These are phyloP conservation scores for Vitis hybrid DNA, from an alignment of 177 flowering plant species.

Conservation along the genomic window DNA sequence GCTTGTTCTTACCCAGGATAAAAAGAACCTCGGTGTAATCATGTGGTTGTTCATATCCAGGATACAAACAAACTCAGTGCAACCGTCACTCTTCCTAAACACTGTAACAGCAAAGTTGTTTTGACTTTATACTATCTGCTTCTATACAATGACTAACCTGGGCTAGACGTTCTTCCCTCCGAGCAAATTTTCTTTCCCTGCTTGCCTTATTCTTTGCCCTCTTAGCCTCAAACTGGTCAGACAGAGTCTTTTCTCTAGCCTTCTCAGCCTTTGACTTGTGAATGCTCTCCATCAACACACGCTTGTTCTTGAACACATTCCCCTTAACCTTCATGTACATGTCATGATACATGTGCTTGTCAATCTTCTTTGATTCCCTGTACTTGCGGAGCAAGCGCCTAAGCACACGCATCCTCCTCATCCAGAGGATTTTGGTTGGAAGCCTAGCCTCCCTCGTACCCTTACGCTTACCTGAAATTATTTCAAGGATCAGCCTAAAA, in stretches of 20 bases:
- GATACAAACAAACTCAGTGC: neutral
- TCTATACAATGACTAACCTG: conserved; percentile 24
- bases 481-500: neutral
- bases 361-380: conserved; percentile 77
- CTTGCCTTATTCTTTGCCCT: conserved; percentile 84
- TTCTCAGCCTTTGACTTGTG: conserved; percentile 90
- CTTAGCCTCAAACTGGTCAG: conserved; percentile 86
- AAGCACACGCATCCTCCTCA: conserved; percentile 84
- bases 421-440: conserved; percentile 80
- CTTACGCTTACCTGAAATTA: conserved; percentile 66
- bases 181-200: conserved; percentile 73
- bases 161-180: conserved; percentile 78
- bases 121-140: neutral
- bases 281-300: conserved; percentile 84
- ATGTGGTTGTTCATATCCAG: no score
- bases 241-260: conserved; percentile 79
- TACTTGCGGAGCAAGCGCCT: conserved; percentile 80
- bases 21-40: neutral
- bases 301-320: conserved; percentile 80
- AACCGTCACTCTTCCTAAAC: no score
- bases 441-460: conserved; percentile 90
- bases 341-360: conserved; percentile 83
- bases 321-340: conserved; percentile 93
- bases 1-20: no score
- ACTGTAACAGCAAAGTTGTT: no score